A percentile compares a stretch with the other conserved stretches of the same genome.
Evolutionary conservation across 345 rosid species (phyloP).

Genomic region (Euphorbia tirucalli): DNA sequence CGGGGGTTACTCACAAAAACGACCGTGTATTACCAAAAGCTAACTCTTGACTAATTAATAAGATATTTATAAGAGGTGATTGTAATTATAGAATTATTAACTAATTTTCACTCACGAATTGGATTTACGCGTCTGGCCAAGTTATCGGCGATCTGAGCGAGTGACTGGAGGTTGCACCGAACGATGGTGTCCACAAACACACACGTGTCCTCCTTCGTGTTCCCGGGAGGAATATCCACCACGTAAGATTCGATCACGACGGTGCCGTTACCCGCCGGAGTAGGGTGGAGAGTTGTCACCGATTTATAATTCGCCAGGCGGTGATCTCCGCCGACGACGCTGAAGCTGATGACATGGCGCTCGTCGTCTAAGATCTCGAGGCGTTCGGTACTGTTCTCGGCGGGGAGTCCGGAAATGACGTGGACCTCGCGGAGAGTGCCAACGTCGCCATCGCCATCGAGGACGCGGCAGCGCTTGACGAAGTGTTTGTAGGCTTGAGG

Average conservation of each 20-base stretch:
- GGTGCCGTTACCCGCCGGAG: conserved; percentile 29
- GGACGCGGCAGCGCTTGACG: conserved; percentile 36
- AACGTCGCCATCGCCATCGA: conserved; percentile 30
- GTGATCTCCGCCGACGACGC: conserved; percentile 38
- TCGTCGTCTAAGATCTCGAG: conserved; percentile 42
- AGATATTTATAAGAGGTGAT: neutral
- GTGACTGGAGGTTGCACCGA: conserved; percentile 45
- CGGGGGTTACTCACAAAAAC: conserved; percentile 34
- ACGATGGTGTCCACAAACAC: conserved; percentile 50
- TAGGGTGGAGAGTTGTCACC: conserved; percentile 31
- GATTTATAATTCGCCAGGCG: conserved; percentile 39
- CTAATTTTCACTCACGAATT: conserved; percentile 7
- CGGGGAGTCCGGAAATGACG: conserved; percentile 37
- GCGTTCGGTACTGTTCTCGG: conserved; percentile 31
- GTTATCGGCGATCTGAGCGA: conserved; percentile 36
- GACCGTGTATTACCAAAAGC: conserved; percentile 26
- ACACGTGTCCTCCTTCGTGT: conserved; percentile 47
- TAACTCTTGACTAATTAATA: neutral
- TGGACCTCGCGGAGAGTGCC: conserved; percentile 36
- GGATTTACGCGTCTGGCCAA: conserved; percentile 12
- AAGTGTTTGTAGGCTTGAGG: conserved; percentile 37
- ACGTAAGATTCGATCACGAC: conserved; percentile 50
- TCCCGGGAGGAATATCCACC: conserved; percentile 51
- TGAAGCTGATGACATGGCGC: conserved; percentile 34
- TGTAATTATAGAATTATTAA: neutral